A percentile compares a stretch with the other conserved stretches of the same genome.
phyloP scores from a whole-genome alignment of 768 basidiomycete species.

The Antrodiella citrinella region DNA sequence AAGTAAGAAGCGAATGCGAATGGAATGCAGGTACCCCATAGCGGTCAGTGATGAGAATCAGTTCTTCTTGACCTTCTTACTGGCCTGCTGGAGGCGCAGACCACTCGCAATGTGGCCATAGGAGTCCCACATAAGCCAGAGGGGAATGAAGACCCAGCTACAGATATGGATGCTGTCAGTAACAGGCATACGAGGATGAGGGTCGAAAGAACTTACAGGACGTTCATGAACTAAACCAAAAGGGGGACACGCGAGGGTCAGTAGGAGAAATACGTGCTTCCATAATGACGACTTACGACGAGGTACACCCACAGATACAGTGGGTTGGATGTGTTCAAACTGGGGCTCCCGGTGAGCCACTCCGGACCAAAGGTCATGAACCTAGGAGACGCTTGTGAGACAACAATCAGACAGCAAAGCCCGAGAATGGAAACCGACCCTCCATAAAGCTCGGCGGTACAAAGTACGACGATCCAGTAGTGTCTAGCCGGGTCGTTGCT shows the following conservation, averaged over 20 bases:
- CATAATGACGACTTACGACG: slow-evolving; percentile 52
- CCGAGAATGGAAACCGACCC: slow-evolving; percentile 35
- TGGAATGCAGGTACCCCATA: not conserved
- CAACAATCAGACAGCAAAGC: not conserved
- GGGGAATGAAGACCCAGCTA: slow-evolving; percentile 74
- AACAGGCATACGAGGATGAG: slow-evolving; percentile 7
- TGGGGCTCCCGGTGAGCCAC: slow-evolving; percentile 72
- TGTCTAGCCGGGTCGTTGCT: slow-evolving; percentile 58
- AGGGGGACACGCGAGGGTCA: not conserved
- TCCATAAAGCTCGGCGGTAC: slow-evolving; percentile 73
- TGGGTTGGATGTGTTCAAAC: slow-evolving; percentile 60
- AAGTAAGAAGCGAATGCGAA: no score
- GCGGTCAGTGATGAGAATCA: slow-evolving; percentile 4
- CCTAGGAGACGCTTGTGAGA: slow-evolving; percentile 8
- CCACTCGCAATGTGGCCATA: slow-evolving; percentile 60
- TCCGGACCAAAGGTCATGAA: slow-evolving; percentile 91
- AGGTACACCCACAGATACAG: slow-evolving; percentile 79
- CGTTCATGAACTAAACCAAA: slow-evolving; percentile 64
- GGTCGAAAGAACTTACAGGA: slow-evolving; percentile 44
- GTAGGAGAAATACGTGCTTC: no score
- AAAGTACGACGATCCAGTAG: slow-evolving; percentile 75
- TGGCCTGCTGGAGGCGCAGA: slow-evolving; percentile 32
- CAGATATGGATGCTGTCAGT: no score
- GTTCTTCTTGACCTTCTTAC: slow-evolving; percentile 15
- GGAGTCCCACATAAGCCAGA: slow-evolving; percentile 73